Conservation (phyloP, 257 asterid genomes). For the Craterostigma plantagineum region DNA sequence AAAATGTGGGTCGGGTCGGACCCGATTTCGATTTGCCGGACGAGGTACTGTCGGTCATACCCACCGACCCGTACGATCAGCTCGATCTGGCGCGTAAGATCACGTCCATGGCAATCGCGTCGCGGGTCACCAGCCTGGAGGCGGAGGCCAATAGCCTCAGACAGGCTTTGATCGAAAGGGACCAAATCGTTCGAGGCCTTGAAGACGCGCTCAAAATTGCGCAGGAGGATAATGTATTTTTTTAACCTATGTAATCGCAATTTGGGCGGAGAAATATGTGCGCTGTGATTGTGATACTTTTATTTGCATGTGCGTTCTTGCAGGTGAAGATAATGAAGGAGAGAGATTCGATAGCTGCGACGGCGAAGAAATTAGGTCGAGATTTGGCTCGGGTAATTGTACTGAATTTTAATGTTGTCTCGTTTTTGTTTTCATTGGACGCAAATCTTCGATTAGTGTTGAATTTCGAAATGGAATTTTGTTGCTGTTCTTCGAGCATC, state of each 20-base stretch:
- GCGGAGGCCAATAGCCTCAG: conserved; percentile 49
- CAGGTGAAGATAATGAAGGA: conserved; percentile 73
- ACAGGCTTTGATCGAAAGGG: conserved; percentile 48
- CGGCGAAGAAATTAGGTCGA: conserved; percentile 71
- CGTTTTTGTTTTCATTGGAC: neutral
- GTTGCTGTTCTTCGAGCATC: no score
- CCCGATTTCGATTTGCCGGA: conserved; percentile 63
- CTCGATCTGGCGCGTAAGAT: conserved; percentile 98
- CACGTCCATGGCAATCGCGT: conserved; percentile 94
- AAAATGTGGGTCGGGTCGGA: conserved; percentile 14
- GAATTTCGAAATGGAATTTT: neutral
- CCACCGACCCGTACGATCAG: conserved; percentile 93
- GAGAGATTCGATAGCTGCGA: conserved; percentile 54
- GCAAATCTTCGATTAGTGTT: neutral
- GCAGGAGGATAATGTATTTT: conserved; percentile 70
- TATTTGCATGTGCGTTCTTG: conserved; percentile 6
- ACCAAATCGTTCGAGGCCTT: conserved; percentile 40
- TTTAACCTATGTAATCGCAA: neutral
- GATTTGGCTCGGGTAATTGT: conserved; percentile 68
- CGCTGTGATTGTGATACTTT: neutral
- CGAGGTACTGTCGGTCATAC: conserved; percentile 63
- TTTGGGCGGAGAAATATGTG: neutral
- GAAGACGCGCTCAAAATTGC: conserved; percentile 21
- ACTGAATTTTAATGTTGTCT: neutral
- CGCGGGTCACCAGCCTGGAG: conserved; percentile 86